These are phyloP conservation scores for Hansenula anomala DNA, from an alignment of 1,139 yeast species.

Conservation along the genomic window DNA sequence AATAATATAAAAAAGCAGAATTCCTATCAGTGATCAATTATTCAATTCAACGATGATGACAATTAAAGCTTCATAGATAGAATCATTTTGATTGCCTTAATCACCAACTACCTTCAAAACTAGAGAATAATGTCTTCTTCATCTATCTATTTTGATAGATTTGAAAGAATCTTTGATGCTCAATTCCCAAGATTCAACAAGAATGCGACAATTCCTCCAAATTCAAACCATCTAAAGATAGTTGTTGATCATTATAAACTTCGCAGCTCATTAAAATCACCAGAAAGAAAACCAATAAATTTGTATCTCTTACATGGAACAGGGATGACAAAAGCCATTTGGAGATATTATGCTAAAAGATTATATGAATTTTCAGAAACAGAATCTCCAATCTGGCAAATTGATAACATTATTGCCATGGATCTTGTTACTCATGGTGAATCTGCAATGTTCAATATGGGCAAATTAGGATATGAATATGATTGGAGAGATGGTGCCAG, in stretches of 20 bases:
- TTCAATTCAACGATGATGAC: neutral
- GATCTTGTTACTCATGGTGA: slow-evolving; percentile 65
- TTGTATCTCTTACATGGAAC: slow-evolving; percentile 61
- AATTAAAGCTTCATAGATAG: neutral
- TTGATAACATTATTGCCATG: slow-evolving; percentile 38
- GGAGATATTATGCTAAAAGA: slow-evolving; percentile 50
- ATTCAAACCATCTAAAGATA: neutral
- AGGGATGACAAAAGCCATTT: slow-evolving; percentile 56
- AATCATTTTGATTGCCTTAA: too few species aligned
- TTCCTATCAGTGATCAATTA: too few species aligned
- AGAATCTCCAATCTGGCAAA: slow-evolving; percentile 15
- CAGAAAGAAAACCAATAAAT: neutral
- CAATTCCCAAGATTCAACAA: slow-evolving; percentile 2
- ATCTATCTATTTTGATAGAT: too few species aligned
- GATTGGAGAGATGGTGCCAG: slow-evolving; percentile 60
- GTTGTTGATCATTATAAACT: neutral
- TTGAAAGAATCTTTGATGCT: neutral
- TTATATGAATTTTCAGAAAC: slow-evolving; percentile 28
- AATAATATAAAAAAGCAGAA: too few species aligned
- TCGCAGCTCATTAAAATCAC: neutral
- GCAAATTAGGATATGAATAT: slow-evolving; percentile 42
- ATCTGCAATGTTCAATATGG: slow-evolving; percentile 45
- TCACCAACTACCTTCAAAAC: too few species aligned
- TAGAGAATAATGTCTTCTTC: too few species aligned
- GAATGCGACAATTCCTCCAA: slow-evolving; percentile 1